Evolutionary conservation across 352 stramenopile species (phyloP), one percentile per base, ranked within the genome.

Genomic region (Pythium pyrilobum): DNA sequence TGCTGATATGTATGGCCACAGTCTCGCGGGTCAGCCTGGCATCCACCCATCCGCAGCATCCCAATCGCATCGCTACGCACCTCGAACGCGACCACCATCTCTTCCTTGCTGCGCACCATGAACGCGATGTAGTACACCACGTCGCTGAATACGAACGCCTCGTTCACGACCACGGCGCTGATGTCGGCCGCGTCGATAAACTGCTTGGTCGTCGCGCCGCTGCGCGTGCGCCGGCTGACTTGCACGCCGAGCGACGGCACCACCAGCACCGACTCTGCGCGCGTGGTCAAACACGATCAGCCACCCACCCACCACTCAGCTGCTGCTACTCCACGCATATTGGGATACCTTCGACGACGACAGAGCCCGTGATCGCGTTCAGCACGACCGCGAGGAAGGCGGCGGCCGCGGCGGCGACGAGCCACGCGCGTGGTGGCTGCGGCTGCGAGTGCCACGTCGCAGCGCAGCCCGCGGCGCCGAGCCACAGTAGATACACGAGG

Each of bases 101-200:
- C 60, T 23, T 68, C 62, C 37, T 87, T 64, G 18, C 69, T 71
- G 18, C 87, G 49, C n/a, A 89, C 64, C 73, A 90, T 78, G 34
- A 95, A 77, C 13, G 83, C 84, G 29, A 95, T 50, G 51, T 77
- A 89, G 64, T 95, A 95, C 16, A 91, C 76, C 0, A 92, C 84
- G 40, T 81, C 75, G 20, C 68, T 72, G 42, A 92, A 90, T 25
- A 70, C 81, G 39, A 95, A 92, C 4, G 72, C 80, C 55, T 95
- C 84, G 55, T 91, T 92, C 59, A 95, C 62, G 12, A 89, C 72
- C 34, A 92, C 79, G 2, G 80, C 81, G 24, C 66, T 74, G 51
- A 95, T 73, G 32, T 70, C 49, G 15, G 45, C 46, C 25, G 54
- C 54, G 34, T 83, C 72, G 37, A 87, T 52, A 37, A 87, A 87